Conservation (phyloP, 148 eudicot species). For the Nepenthes mirabilis region DNA sequence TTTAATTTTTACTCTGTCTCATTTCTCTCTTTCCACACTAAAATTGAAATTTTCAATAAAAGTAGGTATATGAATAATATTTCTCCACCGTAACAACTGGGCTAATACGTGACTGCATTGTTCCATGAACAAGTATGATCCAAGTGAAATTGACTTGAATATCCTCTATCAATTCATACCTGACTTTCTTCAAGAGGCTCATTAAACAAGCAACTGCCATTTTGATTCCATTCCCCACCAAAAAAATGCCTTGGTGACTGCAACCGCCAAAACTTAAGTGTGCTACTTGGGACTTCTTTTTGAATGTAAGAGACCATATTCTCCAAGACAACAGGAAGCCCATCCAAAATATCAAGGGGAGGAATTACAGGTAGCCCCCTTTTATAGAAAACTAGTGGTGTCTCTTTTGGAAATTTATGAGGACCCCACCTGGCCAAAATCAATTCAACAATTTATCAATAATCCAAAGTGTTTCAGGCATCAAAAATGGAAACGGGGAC, state of each 20-base stretch:
- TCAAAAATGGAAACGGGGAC: background rate
- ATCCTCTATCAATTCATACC: slow-evolving; percentile 24
- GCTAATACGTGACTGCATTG: too few species aligned
- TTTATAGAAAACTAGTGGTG: slow-evolving; percentile 75
- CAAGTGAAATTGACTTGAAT: background rate
- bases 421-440: slow-evolving; percentile 59
- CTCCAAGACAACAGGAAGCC: slow-evolving; percentile 56
- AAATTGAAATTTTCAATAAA: too few species aligned
- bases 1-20: too few species aligned
- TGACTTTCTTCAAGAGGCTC: slow-evolving; percentile 57
- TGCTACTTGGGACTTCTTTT: slow-evolving; percentile 42
- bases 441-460: slow-evolving; percentile 1
- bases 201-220: slow-evolving; percentile 80
- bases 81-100: too few species aligned
- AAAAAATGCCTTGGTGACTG: slow-evolving; percentile 87
- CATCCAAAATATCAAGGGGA: slow-evolving; percentile 50
- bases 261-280: slow-evolving; percentile 73
- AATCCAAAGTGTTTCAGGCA: slow-evolving; percentile 1
- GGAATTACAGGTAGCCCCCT: slow-evolving; percentile 59
- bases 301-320: slow-evolving; percentile 62
- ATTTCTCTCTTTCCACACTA: too few species aligned
- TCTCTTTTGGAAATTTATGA: slow-evolving; percentile 82
- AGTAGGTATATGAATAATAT: too few species aligned
- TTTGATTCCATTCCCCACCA: slow-evolving; percentile 98
- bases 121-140: too few species aligned